phyloP scores from a whole-genome alignment of 1,284 basidiomycete genomes.

The Marasmius fiardii region DNA sequence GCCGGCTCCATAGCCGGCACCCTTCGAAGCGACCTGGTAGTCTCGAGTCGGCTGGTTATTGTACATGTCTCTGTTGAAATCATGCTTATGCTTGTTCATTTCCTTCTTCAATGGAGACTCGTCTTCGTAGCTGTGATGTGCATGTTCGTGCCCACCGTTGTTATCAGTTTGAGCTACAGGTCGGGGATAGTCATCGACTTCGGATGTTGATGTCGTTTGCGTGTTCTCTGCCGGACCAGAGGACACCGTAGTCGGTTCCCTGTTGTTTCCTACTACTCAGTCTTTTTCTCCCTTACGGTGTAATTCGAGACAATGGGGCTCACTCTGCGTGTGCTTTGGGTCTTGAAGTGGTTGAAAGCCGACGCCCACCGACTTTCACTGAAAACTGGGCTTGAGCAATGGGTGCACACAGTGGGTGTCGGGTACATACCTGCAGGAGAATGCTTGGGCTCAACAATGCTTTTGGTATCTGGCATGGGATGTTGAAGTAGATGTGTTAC shows the following conservation, averaged over 20 bases:
- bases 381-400: background rate
- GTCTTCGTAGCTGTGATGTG: background rate
- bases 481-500: background rate
- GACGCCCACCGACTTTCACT: slow-evolving; percentile 3
- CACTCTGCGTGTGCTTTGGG: background rate
- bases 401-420: background rate
- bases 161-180: background rate
- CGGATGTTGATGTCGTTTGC: background rate
- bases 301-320: too few species aligned
- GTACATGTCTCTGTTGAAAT: background rate
- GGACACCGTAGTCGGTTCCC: background rate
- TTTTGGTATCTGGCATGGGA: background rate
- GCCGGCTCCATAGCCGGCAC: background rate
- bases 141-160: background rate
- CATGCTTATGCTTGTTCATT: background rate
- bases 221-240: background rate
- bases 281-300: too few species aligned
- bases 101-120: background rate
- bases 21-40: background rate
- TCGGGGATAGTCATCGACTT: background rate
- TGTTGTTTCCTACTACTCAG: too few species aligned
- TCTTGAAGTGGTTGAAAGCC: background rate
- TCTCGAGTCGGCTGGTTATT: background rate
- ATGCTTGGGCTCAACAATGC: background rate
- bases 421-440: background rate